Evolutionary conservation across 768 basidiomycete genomes (phyloP), one percentile per base, ranked within the genome.

Genomic region (Suillus luteus): DNA sequence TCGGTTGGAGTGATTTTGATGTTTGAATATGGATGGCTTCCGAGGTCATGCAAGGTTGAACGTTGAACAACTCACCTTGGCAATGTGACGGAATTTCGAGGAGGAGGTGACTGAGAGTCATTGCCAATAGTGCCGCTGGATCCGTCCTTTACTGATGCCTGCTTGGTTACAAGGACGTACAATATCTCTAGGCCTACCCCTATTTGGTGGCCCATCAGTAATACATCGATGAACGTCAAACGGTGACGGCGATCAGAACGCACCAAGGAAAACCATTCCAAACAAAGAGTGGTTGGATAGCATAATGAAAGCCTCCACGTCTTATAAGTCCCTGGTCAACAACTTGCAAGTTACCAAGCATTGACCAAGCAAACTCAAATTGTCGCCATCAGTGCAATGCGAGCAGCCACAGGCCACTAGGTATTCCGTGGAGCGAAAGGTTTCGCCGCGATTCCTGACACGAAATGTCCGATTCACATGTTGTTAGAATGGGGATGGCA

Each of bases 31-130:
- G 2, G 33, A 22, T 17, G 17, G n/a, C 35, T 63, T 55, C 19
- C n/a, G 5, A 17, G 35, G 58, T 27, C 35, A 44, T 10, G 11
- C n/a, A 43, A 38, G 49, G 12, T 62, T 33, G 33, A 33, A 33
- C 6, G 33, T 33, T 48, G 33, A 55, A 14, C 17, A n/a, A 3
- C 66, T n/a, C 35, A 69, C 73, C 70, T 22, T 65, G 22, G 24
- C 73, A 72, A 62, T 75, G 75, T 12, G 70, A 66, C 1, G 73
- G 70, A 68, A 69, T 66, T 58, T 75, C 71, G n/a, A 75, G 63
- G 19, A 75, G 62, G 69, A 74, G 74, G 59, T 74, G 74, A 59
- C 71, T 73, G 33, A 4, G 65, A 46, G 44, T 62, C 1, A 68
- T 65, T 3, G 65, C 64, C 1, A 73, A 57, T 19, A 74, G 68